Conservation (phyloP, 2,329 filamentous ascomycete species). For the Penicillium sumatraense region DNA sequence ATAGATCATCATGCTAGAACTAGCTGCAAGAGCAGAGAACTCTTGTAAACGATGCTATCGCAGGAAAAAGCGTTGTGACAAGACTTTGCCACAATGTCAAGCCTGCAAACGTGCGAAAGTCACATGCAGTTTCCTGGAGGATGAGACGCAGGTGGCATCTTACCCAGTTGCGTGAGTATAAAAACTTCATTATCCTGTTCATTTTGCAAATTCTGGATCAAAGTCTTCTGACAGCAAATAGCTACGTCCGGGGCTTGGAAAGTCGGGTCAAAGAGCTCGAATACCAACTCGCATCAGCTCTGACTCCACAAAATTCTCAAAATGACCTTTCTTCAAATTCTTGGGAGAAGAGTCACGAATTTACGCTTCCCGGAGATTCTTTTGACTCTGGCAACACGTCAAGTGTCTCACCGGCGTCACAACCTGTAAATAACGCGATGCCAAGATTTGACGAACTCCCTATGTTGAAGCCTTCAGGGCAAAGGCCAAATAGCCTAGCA, state of each 20-base stretch:
- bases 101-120: constrained; percentile 45
- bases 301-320: constrained; percentile 12
- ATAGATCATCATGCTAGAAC: constrained; percentile 22
- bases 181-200: background rate
- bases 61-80: constrained; percentile 51
- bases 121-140: constrained; percentile 48
- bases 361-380: background rate
- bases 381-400: background rate
- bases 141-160: constrained; percentile 44
- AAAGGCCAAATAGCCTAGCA: constrained; percentile 31
- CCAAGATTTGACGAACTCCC: constrained; percentile 2
- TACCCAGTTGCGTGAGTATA: constrained; percentile 47
- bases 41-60: constrained; percentile 50
- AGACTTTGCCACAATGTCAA: constrained; percentile 43
- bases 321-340: constrained; percentile 5
- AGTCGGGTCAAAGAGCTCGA: constrained; percentile 30
- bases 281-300: constrained; percentile 16
- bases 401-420: background rate
- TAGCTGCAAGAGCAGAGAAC: constrained; percentile 24
- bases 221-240: constrained; percentile 7
- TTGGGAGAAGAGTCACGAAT: constrained; percentile 6
- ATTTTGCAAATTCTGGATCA: background rate
- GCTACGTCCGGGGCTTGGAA: constrained; percentile 43
- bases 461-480: background rate
- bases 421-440: background rate